Base-by-base conservation (phyloP, 805 yeast species). In the Maudiozyma saulgeensis region DNA sequence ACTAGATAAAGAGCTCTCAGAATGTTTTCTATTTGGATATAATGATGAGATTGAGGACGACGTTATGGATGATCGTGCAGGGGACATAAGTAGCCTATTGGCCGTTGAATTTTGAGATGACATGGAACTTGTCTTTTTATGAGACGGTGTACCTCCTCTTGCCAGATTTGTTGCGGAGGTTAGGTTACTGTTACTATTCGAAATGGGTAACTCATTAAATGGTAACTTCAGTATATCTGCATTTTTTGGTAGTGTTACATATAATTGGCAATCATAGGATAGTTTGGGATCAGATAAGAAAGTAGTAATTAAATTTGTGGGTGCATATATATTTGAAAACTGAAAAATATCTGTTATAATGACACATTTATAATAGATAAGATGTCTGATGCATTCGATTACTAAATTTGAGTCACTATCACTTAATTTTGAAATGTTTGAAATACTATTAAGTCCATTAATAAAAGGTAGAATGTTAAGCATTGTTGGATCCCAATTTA, bases 401-500 rank as follows among this genome's bases (percentile, higher is more conserved):
- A 96, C 87, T 46, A 91, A 71, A 18, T 75, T 71, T 55, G 81
- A 82, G 60, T 89, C 95, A 38, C 96, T 84, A 58, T 86, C 81
- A 1, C 96, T 87, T 46, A 89, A 66, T 46, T 80, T 79, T 18
- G 96, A 79, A 38, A 95, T 91, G 49, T 77, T 75, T 37, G 80
- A 74, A 18, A 93, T 80, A 6, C 93, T 86, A 63, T 91, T 91
- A 45, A 89, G 73, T 1, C 99, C 99, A 59, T 93, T 80, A 45
- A 93, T 87, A 56, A 74, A 84, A 0, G 96, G 96, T 11, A 87
- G 68, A 23, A 93, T 86, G 56, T 85, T 83, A 43, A 88, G 72
- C 93, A 93, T 84, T 1, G 98, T 91, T 1, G 97, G 97, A 66
- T 93, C 99, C 97, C 99, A 93, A 58, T 86, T 84, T 8, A 86